Base-by-base conservation (phyloP, 2,329 filamentous ascomycete species). In the Rhinocladiella mackenziei region DNA sequence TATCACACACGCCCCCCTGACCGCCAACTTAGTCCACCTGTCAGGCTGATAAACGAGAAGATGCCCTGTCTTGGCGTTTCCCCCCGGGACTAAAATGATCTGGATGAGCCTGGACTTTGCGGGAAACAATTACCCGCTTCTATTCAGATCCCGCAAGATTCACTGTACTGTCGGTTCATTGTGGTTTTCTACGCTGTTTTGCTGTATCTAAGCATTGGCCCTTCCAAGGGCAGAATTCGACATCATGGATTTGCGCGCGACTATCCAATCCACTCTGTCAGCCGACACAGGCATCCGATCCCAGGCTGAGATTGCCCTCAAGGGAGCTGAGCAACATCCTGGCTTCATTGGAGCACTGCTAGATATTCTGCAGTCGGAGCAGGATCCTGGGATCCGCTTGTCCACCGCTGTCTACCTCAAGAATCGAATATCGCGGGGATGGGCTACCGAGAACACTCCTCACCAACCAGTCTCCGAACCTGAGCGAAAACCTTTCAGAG, bases 351-450 rank as follows among this genome's bases (percentile, higher is more conserved):
- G 92, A 67, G 86, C 87, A 58, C 80, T 97, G 52, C 76, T 96
- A 60, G 87, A 94, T 64, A 89, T 98, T 61, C 75, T 97, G 58
- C 84, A 94, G 70, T 78, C 79, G 51, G 92, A 98, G 70, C 85
- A 89, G 69, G 86, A 94, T 58, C 76, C 81, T 60, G 83, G 83
- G 53, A 80, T 96, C 57, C 84, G 89, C 61, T 77, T 96, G 45
- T 91, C 91, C 50, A 87, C 89, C 62, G 89, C 91, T 62, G 87
- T 98, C 59, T 98, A 97, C 71, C 81, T 97, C 65, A 98, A 98
- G 74, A 97, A 98, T 71, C 85, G 89, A 64, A 85, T 97, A 65
- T 91, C 86, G 66, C 85, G 89, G 63, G 89, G 87, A 60, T 98
- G 92, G 92, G 78, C 83, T 43, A 86, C 94, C 55, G 84, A 91